Evolutionary conservation across 805 yeast genomes (phyloP).

Genomic region (Ogataea kodamae): DNA sequence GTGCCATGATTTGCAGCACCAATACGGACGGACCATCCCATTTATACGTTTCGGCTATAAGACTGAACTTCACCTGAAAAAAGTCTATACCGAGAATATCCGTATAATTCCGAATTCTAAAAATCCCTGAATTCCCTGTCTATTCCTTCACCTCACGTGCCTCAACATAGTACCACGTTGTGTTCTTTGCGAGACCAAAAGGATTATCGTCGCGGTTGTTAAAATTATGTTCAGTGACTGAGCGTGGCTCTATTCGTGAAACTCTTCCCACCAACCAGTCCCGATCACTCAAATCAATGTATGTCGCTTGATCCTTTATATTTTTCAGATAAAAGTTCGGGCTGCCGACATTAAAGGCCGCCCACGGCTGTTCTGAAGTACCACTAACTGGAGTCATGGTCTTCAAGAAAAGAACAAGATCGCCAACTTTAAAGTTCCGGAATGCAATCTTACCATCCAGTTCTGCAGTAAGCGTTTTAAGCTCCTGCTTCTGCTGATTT

Average conservation of each 20-base stretch:
- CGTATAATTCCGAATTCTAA: conserved; percentile 5
- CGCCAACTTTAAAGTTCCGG: conserved; percentile 64
- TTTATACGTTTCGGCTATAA: too few relatives aligned
- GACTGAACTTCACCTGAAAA: too few relatives aligned
- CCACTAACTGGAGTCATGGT: conserved; percentile 38
- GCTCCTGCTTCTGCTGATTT: conserved; percentile 46
- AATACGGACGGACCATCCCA: too few relatives aligned
- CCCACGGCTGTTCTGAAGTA: conserved; percentile 64
- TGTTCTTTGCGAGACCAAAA: conserved; percentile 57
- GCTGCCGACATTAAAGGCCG: conserved; percentile 86
- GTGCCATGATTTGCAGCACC: conserved; percentile 25
- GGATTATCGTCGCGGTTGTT: conserved; percentile 51
- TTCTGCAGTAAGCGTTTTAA: conserved; percentile 36
- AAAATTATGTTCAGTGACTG: conserved; percentile 44
- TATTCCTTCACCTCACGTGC: conserved; percentile 41
- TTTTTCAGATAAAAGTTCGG: conserved; percentile 75
- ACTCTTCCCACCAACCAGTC: conserved; percentile 87
- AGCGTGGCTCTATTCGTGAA: conserved; percentile 48
- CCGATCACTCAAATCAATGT: conserved; percentile 36
- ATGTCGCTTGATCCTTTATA: conserved; percentile 9
- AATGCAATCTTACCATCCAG: conserved; percentile 58
- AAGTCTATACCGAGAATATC: conserved; percentile 3
- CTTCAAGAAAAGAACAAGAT: conserved; percentile 80
- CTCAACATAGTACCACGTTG: conserved; percentile 60
- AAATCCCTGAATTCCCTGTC: conserved; percentile 5